Evolutionary conservation across 495 filamentous ascomycete genomes (phyloP), one percentile per base, ranked within the genome.

Genomic region (Parmelia sp.): DNA sequence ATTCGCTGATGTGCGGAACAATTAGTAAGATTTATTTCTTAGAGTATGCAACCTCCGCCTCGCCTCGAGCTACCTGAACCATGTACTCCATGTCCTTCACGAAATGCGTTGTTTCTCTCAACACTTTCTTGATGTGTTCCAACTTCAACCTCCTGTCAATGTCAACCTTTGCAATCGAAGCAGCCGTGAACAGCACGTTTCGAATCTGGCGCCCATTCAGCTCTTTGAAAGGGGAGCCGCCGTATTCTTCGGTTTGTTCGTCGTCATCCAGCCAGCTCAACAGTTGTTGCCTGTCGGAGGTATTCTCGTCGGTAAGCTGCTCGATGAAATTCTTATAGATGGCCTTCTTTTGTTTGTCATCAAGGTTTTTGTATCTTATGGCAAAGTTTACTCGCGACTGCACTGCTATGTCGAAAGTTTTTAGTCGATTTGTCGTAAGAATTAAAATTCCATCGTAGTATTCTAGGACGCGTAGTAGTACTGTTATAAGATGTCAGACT

Each of bases 371-470:
- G 61, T 71, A 69, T 49, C 64, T 67, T 42, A 71, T 63, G 39
- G 65, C 76, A 23, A 67, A 31, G 44, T 84, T 78, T 33, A 80
- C 78, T 10, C 79, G 73, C 0, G 77, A 77, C 62, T 76, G 72
- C 63, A 81, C 78, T 9, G 78, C 78, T 45, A 79, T 73, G 65
- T 82, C 80, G 60, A 81, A 76, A 9, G 57, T 63, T 0, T 68
- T 71, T 14, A 78, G 60, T 33, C 76, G 75, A 63, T 82, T 83
- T 14, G 79, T 80, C 3, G 79, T 83, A 45, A 83, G 66, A 68
- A 83, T 78, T 45, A 83, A 69, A 44, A 83, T 78, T 9, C 80
- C 63, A 17, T 63, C 42, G 47, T 63, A 63, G 35, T 56, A 56
- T n/a, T 63, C 61, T 15, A 63, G 60, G 19, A 55, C 57, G 29